Base-by-base conservation (phyloP, 306 rosid genomes). In the Canavalia gladiata region DNA sequence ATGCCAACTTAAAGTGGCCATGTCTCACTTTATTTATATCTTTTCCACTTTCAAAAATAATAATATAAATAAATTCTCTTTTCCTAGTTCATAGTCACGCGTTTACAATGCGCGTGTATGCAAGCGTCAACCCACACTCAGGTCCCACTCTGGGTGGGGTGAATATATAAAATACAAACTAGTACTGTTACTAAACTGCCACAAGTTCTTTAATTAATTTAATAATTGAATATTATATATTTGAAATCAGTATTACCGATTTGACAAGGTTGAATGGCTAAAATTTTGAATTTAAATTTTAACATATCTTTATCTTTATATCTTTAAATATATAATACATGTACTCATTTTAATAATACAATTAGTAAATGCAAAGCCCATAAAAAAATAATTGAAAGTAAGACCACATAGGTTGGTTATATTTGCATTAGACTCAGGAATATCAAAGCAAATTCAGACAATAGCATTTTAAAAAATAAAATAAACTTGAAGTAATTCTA, bases 1-100 rank as follows among this genome's bases (percentile, higher is more conserved):
- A 79, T 74, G 73, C 79, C 77, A 81, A 80, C 68, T 47, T 71
- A 64, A 81, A 77, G 83, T 66, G 64, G 77, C 80, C 85, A 58
- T 84, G 85, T 69, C 85, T 83, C 69, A 54, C 82, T 82, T 82
- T 73, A 64, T 73, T 76, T 35, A 75, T 54, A 68, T 74, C 39
- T 78, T 77, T 74, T 64, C 25, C 62, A 76, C 29, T 66, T 78
- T 64, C 7, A n/a, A 7, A 12, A 54, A 54, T 65, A 77, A 51
- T 75, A 76, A 65, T 46, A 68, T 35, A 70, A 62, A 60, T 77
- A 81, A 66, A 56, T 67, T 25, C 10, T 1, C 18, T n/a, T 5
- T 28, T 5, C 35, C 4, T 3, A 0, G 28, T 18, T 2, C 42
- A 1, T 5, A 18, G 34, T 7, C 58, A 81, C 84, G 84, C 74